A percentile compares a stretch with the other conserved stretches of the same genome.
These are phyloP conservation scores for Pyrenopolyporus hunteri DNA, from an alignment of 495 filamentous ascomycete species.

Conservation along the genomic window DNA sequence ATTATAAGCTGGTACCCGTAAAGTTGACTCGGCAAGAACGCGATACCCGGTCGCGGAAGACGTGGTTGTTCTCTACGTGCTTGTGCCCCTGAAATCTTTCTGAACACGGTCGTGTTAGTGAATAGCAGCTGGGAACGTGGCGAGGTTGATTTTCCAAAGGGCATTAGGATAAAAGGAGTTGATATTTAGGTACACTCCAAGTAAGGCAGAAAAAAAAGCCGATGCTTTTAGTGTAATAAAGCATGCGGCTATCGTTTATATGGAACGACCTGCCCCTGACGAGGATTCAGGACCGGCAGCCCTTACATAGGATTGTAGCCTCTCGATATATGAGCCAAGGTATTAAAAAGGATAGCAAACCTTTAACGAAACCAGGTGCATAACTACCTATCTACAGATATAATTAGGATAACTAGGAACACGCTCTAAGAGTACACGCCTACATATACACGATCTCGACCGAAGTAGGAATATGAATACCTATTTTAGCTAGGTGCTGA, in stretches of 20 bases:
- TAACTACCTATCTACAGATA: too few species aligned
- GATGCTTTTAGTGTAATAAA: background rate
- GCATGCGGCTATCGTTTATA: background rate
- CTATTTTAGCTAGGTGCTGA: too few species aligned
- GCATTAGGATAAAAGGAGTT: background rate
- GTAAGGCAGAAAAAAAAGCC: background rate
- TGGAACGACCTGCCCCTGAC: background rate
- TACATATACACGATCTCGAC: too few species aligned
- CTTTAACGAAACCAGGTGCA: too few species aligned
- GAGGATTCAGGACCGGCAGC: background rate
- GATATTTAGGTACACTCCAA: background rate
- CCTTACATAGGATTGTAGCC: background rate
- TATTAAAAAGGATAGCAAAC: background rate
- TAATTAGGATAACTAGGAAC: too few species aligned
- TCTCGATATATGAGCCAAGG: background rate
- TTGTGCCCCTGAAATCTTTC: background rate
- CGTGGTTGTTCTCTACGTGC: background rate
- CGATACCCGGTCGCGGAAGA: conserved; percentile 27
- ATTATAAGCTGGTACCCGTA: conserved; percentile 7
- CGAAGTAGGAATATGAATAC: too few species aligned
- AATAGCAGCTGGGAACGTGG: background rate
- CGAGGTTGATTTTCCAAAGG: background rate
- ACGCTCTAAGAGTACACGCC: too few species aligned
- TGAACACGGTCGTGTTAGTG: conserved; percentile 1
- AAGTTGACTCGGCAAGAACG: conserved; percentile 27